These are phyloP conservation scores for Allomyces javanicus DNA, from an alignment of 192 early-diverging fungal genomes.

Conservation along the genomic window DNA sequence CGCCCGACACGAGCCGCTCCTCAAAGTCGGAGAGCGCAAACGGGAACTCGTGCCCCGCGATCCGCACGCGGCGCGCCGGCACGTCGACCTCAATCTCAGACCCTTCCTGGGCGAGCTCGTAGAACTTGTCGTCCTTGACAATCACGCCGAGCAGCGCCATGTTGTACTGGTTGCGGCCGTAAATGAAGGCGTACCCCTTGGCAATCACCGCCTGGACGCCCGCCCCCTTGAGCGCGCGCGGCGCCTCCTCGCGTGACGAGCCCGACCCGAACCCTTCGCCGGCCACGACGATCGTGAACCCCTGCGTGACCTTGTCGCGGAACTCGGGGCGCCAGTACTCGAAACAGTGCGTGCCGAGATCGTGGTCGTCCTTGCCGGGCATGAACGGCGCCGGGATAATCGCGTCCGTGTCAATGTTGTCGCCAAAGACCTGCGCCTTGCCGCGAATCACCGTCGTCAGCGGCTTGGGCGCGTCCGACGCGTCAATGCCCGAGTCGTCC, in stretches of 20 bases:
- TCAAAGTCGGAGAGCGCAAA: constrained; percentile 52
- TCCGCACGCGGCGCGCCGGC: constrained; percentile 37
- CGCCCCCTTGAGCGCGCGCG: constrained; percentile 47
- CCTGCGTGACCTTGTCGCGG: constrained; percentile 37
- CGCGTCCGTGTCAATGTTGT: constrained; percentile 59
- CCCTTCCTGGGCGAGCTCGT: constrained; percentile 50
- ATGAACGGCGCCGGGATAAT: constrained; percentile 63
- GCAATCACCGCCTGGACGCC: constrained; percentile 57
- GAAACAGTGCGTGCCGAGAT: constrained; percentile 49
- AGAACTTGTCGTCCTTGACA: constrained; percentile 52
- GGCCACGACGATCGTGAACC: constrained; percentile 48
- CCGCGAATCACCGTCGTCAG: constrained; percentile 29
- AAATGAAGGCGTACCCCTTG: constrained; percentile 64
- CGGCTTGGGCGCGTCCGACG: constrained; percentile 7
- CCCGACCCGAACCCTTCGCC: constrained; percentile 55
- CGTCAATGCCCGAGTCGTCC: too few relatives aligned
- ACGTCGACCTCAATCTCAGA: constrained; percentile 48
- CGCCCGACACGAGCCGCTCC: constrained; percentile 47
- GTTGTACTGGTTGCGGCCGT: constrained; percentile 65
- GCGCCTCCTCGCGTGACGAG: constrained; percentile 60
- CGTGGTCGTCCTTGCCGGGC: constrained; percentile 44
- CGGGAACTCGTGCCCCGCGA: constrained; percentile 29
- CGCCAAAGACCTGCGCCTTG: constrained; percentile 50
- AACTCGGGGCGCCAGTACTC: constrained; percentile 56
- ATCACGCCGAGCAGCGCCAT: constrained; percentile 59